Evolutionary conservation across 805 yeast genomes (phyloP), one percentile per base, ranked within the genome.

Genomic region (Saturnispora diversa): DNA sequence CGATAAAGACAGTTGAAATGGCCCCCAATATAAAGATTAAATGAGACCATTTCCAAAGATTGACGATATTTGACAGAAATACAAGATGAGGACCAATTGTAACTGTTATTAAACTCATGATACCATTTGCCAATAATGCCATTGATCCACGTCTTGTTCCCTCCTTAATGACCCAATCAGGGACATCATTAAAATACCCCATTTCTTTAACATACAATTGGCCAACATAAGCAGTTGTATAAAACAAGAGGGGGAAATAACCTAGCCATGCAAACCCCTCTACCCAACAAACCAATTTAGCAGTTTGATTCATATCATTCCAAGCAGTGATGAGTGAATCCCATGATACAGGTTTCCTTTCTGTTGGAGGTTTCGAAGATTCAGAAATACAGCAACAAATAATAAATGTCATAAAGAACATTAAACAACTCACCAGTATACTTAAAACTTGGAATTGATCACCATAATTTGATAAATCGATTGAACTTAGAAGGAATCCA

Each of bases 261-360:
- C 81, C 81, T 31, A 77, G 70, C 83, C 83, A 77, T 1, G 82
- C 82, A 55, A 73, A 73, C 44, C 77, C 72, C 53, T 77, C 80
- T 2, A 76, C 74, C 38, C 58, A 60, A 48, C 80, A 77, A 3
- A 75, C 73, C 1, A 64, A 53, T 37, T 64, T 64, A 6, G 55
- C 19, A 15, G 44, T 47, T 2, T 39, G 24, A 29, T 62, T 60
- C 4, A 60, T 38, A 46, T 68, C 74, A n/a, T 6, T n/a, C 42
- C 42, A 39, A 8, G 36, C 23, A n/a, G 31, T 31, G n/a, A 8
- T 12, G 15, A 38, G 22, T 31, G 31, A 28, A 30, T 24, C 13
- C 36, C 31, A 24, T 1, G 41, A 31, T 4, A 38, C 22, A 7
- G 31, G 10, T 28, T 36, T 36, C 10, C 17, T 13, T 31, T 38